phyloP scores from a whole-genome alignment of 306 rosid species.

The Trifolium pratense region DNA sequence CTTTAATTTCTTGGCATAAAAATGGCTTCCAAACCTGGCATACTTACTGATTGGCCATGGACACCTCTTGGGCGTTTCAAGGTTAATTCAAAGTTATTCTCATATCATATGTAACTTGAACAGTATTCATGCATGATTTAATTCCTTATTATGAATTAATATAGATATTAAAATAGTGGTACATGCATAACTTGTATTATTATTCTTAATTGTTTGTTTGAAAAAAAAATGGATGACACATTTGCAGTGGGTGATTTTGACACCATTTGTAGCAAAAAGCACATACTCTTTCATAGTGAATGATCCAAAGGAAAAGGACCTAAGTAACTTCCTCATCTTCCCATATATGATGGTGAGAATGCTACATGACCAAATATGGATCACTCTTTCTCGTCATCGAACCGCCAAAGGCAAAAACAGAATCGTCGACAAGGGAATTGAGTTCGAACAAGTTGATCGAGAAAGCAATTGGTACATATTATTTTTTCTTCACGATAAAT shows the following conservation, averaged over 20 bases:
- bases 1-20: not conserved
- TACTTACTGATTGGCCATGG: constrained; percentile 51
- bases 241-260: constrained; percentile 58
- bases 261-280: constrained; percentile 62
- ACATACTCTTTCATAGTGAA: constrained; percentile 45
- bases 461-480: constrained; percentile 61
- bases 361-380: constrained; percentile 72
- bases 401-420: constrained; percentile 57
- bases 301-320: constrained; percentile 43
- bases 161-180: not conserved
- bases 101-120: not conserved
- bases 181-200: not conserved
- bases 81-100: constrained; percentile 14
- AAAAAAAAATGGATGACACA: not conserved
- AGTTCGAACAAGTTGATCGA: constrained; percentile 74
- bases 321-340: constrained; percentile 51
- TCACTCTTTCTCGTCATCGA: constrained; percentile 57
- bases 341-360: constrained; percentile 55
- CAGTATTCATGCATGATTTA: not conserved
- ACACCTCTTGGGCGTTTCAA: constrained; percentile 41
- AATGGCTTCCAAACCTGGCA: constrained; percentile 51
- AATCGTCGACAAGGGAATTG: constrained; percentile 60
- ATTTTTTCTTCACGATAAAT: not conserved
- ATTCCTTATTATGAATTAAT: not conserved
- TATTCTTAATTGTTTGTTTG: not conserved